phyloP scores from a whole-genome alignment of 2,329 filamentous ascomycete genomes.

The Penicillium sp. region DNA sequence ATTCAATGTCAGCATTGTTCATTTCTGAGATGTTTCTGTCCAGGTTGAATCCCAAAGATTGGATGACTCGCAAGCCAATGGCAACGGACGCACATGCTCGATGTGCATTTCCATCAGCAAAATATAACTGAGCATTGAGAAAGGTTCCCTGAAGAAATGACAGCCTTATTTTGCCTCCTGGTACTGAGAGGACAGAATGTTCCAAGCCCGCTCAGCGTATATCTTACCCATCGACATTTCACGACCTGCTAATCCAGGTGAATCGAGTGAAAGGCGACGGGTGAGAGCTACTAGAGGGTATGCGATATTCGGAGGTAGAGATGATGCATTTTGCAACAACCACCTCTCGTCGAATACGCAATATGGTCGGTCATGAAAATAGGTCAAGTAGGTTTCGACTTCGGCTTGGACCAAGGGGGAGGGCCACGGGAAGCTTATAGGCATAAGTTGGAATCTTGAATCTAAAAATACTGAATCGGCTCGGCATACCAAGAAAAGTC shows the following conservation, averaged over 20 bases:
- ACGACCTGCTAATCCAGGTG: neutral
- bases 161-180: slow-evolving; percentile 14
- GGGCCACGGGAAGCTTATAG: neutral
- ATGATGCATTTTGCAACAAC: slow-evolving; percentile 12
- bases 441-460: neutral
- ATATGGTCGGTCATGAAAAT: slow-evolving; percentile 28
- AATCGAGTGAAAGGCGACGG: slow-evolving; percentile 14
- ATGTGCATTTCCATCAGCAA: slow-evolving; percentile 22
- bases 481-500: neutral
- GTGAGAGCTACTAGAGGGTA: slow-evolving; percentile 25
- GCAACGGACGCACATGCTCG: slow-evolving; percentile 22
- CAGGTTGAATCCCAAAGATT: slow-evolving; percentile 21
- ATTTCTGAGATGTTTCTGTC: slow-evolving; percentile 9
- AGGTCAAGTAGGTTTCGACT: slow-evolving; percentile 19
- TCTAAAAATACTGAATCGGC: neutral
- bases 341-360: slow-evolving; percentile 21
- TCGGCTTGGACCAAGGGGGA: slow-evolving; percentile 14
- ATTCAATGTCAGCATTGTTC: slow-evolving; percentile 9
- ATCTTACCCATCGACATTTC: slow-evolving; percentile 1
- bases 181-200: slow-evolving; percentile 19
- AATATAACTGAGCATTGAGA: slow-evolving; percentile 25
- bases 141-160: slow-evolving; percentile 25
- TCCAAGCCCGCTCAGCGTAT: slow-evolving; percentile 21
- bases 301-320: slow-evolving; percentile 18
- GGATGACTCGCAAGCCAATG: slow-evolving; percentile 21